Conservation (phyloP, 176 grass and related monocot species). For the Secale cereale region DNA sequence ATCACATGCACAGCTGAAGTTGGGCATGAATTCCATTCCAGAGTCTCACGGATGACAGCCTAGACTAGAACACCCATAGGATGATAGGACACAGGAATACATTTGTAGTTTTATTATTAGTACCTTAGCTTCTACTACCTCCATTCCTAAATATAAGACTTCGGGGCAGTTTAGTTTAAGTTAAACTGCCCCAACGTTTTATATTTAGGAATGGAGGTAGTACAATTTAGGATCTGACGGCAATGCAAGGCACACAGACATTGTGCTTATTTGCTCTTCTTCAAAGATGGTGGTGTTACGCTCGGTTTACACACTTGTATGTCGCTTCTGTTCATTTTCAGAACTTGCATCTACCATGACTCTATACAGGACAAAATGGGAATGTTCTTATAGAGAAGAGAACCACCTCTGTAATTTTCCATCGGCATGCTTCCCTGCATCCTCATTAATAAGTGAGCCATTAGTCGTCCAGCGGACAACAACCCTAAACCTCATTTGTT, state of each 20-base stretch:
- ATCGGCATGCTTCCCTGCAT: neutral
- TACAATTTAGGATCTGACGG: neutral
- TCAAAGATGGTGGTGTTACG: neutral
- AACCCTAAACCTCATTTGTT: neutral
- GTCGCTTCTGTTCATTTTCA: neutral
- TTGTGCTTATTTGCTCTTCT: neutral
- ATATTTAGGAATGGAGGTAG: no score
- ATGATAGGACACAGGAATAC: neutral
- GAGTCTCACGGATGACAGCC: neutral
- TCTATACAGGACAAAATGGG: neutral
- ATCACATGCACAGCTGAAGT: no score
- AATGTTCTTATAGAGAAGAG: neutral
- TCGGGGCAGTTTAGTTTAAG: no score
- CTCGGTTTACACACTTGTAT: neutral
- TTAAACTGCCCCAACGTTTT: no score
- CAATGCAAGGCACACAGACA: neutral
- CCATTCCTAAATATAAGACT: no score
- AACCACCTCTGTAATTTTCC: neutral
- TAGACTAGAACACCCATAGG: neutral
- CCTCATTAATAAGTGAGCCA: neutral
- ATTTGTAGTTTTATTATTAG: neutral
- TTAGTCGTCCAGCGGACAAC: neutral
- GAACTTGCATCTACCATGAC: neutral
- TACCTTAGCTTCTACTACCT: neutral
- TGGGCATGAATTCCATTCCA: neutral